Evolutionary conservation across 2,329 filamentous ascomycete genomes (phyloP), one percentile per base, ranked within the genome.

Genomic region (Cordyceps tenuipes): DNA sequence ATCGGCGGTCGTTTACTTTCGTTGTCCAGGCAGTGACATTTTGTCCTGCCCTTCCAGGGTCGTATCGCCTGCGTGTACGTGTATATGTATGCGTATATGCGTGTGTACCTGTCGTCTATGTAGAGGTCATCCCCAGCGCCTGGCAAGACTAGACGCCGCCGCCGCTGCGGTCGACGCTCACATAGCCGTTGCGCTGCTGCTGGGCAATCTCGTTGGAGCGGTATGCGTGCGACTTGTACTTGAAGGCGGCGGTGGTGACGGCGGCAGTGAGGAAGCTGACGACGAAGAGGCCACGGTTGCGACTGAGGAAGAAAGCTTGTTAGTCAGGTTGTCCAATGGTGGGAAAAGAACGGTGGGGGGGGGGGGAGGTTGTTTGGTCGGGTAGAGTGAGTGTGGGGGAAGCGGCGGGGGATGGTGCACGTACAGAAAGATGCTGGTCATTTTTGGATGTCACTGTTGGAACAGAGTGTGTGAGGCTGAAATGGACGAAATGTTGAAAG

Each of bases 101-200:
- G 23, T 23, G 23, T 23, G 5, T 26, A 21, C 13, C 43, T 21
- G n/a, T 19, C 43, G 34, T 36, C 43, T n/a, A n/a, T 43, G 39
- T 1, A 43, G 39, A n/a, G n/a, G 17, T 46, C n/a, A 10, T 46
- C 9, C 7, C 5, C 43, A 36, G 12, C 8, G 12, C 3, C 10
- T 2, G 34, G 34, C 34, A 36, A 36, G 43, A 6, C 43, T 62
- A 79, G 46, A 78, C 68, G 0, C 76, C 76, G 1, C 76, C 77
- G 3, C 79, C 79, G 65, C 79, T 82, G 26, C 79, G 75, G 59
- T 82, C 79, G 60, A 82, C 79, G 60, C 73, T 77, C 59, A 82
- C 79, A 67, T 81, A 78, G 54, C 76, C 71, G 62, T 75, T 68
- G 60, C 64, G 64, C 34, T 68, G 70, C 66, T 71, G 72, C 70